Percentiles rank a stretch among this genome's conserved stretches.
phyloP scores from a whole-genome alignment of 768 basidiomycete genomes.

The Ephemerocybe angulata region DNA sequence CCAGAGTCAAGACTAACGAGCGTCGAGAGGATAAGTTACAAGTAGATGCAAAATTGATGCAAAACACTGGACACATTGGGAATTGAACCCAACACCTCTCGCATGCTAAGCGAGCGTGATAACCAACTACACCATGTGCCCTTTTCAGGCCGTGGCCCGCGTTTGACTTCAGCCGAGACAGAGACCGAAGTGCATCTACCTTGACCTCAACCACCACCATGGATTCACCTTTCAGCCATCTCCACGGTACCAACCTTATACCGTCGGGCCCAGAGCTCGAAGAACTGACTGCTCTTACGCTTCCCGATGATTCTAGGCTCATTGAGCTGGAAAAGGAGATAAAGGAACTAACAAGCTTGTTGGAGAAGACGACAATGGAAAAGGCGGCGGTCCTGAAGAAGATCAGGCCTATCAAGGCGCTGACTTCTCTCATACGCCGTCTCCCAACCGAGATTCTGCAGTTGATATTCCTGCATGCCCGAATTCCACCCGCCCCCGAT shows the following conservation, averaged over 20 bases:
- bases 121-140: slow-evolving; percentile 9
- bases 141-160: background rate
- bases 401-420: background rate
- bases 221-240: background rate
- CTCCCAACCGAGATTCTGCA: slow-evolving; percentile 15
- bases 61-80: no score
- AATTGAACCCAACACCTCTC: no score
- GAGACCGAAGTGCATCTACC: background rate
- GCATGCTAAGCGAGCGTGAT: no score
- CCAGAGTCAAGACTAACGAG: no score
- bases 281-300: background rate
- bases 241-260: background rate
- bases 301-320: background rate
- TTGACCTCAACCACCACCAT: background rate
- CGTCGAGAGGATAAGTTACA: no score
- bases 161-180: background rate
- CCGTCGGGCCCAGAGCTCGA: background rate
- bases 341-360: background rate
- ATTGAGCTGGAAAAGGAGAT: background rate
- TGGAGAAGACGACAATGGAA: background rate
- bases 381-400: background rate
- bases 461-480: slow-evolving; percentile 14
- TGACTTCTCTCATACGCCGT: slow-evolving; percentile 4
- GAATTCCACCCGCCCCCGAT: no score
- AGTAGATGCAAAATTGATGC: no score